Evolutionary conservation across 23 red algal genomes (phyloP), one percentile per base, ranked within the genome.

Genomic region (Cyanidiococcus yangmingshanensis): DNA sequence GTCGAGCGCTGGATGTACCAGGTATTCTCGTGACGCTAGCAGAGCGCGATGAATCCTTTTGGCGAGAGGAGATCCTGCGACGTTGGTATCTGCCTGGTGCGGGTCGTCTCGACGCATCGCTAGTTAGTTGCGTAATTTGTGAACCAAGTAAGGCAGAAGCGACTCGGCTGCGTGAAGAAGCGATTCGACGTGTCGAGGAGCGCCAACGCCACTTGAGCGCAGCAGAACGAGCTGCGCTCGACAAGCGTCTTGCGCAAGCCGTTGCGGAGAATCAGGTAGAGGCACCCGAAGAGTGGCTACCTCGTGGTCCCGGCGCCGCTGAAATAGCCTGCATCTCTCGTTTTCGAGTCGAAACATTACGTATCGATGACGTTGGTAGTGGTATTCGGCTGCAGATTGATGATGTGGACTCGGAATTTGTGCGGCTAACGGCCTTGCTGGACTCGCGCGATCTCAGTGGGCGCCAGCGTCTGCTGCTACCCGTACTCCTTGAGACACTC

Each of bases 61-160:
- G 78, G 78, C 36, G 59, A 2, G 78, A 81, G 59, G 15, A 41
- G 0, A 31, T 81, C 24, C 59, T 71, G 54, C 36, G 45, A 3
- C 68, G 68, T 81, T 81, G 59, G 37, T 38, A 59, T 29, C 63
- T 71, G 7, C 45, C 45, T 54, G 45, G 45, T 7, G 45, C 7
- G 7, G 45, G 45, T 7, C 16, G 32, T 35, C n/a, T 7, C 63
- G 32, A 30, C 3, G 32, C 63, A 12, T 25, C 63, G n/a, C n/a
- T 25, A 7, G 63, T 35, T 7, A 32, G 63, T 30, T 71, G 63
- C 32, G 27, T 71, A 3, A 29, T 71, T 7, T 71, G 63, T 29
- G 12, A 71, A 35, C 63, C 63, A 35, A 71, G 63, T 30, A 25
- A 35, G 7, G 63, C 7, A 17, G 63, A 71, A 30, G 63, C 63